Conservation (phyloP, 495 filamentous ascomycete genomes). For the Rusavskia elegans region DNA sequence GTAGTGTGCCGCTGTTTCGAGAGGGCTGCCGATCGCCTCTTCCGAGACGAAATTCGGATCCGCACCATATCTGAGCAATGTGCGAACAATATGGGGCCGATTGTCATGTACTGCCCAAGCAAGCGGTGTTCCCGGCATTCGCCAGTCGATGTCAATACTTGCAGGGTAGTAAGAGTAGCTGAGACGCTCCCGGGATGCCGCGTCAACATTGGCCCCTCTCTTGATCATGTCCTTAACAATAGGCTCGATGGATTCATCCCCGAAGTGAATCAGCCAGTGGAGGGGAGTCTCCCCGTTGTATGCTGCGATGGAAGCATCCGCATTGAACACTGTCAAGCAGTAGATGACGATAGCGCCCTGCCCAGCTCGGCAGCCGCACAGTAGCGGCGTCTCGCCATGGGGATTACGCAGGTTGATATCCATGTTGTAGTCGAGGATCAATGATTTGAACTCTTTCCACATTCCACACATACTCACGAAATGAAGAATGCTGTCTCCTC, state of each 20-base stretch:
- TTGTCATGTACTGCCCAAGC: constrained; percentile 22
- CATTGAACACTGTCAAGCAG: constrained; percentile 2
- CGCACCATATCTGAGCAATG: constrained; percentile 20
- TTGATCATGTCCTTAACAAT: constrained; percentile 3
- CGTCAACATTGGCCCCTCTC: constrained; percentile 2
- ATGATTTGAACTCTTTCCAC: constrained; percentile 3
- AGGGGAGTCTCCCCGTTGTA: constrained; percentile 6
- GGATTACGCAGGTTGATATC: constrained; percentile 4
- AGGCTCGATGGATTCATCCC: neutral
- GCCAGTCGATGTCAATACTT: constrained; percentile 3
- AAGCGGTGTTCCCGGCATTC: constrained; percentile 3
- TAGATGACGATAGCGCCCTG: constrained; percentile 1
- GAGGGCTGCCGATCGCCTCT: neutral
- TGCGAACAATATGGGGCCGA: constrained; percentile 17
- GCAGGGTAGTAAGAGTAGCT: constrained; percentile 4
- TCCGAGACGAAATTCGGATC: constrained; percentile 21
- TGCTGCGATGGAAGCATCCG: constrained; percentile 5
- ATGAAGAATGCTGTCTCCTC: constrained; percentile 7
- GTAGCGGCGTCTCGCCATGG: constrained; percentile 3
- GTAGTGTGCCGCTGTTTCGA: constrained; percentile 4
- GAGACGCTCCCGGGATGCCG: constrained; percentile 1
- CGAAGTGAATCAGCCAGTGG: constrained; percentile 7
- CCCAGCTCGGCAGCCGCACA: constrained; percentile 5
- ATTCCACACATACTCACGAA: constrained; percentile 3
- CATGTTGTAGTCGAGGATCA: constrained; percentile 2